phyloP scores from a whole-genome alignment of 2,329 filamentous ascomycete genomes.

The Trichoderma sp. region DNA sequence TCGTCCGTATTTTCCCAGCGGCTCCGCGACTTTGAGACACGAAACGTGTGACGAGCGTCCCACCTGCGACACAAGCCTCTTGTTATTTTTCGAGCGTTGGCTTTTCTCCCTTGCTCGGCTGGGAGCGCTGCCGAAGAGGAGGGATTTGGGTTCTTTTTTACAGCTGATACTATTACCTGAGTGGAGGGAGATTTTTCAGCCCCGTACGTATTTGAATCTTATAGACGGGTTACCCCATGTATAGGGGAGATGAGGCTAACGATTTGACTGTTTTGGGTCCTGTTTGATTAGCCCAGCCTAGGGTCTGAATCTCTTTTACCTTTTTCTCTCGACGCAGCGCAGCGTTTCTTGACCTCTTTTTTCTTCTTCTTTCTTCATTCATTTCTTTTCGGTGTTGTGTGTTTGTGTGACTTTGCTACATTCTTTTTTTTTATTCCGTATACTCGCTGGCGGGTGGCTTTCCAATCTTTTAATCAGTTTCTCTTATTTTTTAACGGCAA shows the following conservation, averaged over 20 bases:
- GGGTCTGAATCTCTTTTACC: not conserved
- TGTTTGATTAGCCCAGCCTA: slow-evolving; percentile 1
- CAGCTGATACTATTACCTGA: not conserved
- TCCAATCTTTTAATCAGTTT: not conserved
- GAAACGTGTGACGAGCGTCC: slow-evolving; percentile 24
- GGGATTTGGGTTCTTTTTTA: not conserved
- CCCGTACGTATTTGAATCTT: not conserved
- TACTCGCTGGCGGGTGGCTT: slow-evolving; percentile 23
- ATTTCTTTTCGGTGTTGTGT: slow-evolving; percentile 9
- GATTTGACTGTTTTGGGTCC: not conserved
- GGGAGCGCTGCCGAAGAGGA: not conserved
- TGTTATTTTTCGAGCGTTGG: not conserved
- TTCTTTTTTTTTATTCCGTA: not conserved
- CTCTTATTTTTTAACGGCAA: not conserved
- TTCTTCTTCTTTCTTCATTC: slow-evolving; percentile 15
- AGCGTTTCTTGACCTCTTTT: not conserved
- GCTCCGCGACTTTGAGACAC: slow-evolving; percentile 20
- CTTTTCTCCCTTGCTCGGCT: too few species aligned
- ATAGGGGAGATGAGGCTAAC: slow-evolving; percentile 1
- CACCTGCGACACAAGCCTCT: slow-evolving; percentile 19
- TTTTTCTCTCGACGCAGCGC: slow-evolving; percentile 6
- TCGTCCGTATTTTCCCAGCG: slow-evolving; percentile 11
- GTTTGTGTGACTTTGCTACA: not conserved
- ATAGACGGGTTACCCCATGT: not conserved
- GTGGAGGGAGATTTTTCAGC: not conserved